A percentile compares a stretch with the other conserved stretches of the same genome.
These are phyloP conservation scores for Andrographis paniculata DNA, from an alignment of 305 asterid genomes.

Conservation along the genomic window DNA sequence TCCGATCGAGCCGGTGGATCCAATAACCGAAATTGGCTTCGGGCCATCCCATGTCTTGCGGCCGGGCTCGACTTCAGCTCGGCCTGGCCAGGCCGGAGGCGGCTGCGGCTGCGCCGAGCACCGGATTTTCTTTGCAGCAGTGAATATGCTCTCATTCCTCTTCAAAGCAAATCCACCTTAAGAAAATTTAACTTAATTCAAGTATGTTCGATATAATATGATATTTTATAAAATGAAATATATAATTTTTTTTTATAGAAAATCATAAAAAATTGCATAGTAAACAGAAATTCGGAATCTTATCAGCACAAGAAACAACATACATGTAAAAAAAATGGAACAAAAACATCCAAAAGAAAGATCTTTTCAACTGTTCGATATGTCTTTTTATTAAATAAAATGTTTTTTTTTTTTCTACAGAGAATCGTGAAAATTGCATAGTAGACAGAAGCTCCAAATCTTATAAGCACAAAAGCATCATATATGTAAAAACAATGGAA, in stretches of 20 bases:
- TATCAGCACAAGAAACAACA: too few species aligned
- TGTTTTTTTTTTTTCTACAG: too few species aligned
- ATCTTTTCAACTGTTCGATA: too few species aligned
- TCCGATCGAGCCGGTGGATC: conserved; percentile 98
- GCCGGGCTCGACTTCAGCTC: conserved; percentile 61
- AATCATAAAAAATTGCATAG: too few species aligned
- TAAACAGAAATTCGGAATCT: too few species aligned
- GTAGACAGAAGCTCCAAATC: too few species aligned
- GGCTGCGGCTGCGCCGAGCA: conserved; percentile 57
- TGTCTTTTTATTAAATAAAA: too few species aligned
- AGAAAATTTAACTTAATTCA: conserved; percentile 3
- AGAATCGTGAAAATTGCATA: too few species aligned
- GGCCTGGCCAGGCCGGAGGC: conserved; percentile 97
- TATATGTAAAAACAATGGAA: too few species aligned
- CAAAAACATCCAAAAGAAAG: too few species aligned
- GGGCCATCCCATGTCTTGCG: conserved; percentile 83
- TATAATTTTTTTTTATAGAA: not conserved
- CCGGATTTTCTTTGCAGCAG: conserved; percentile 38
- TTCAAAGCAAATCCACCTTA: conserved; percentile 58
- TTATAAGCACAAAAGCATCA: too few species aligned
- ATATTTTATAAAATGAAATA: not conserved
- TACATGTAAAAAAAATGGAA: too few species aligned
- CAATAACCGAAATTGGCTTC: conserved; percentile 91
- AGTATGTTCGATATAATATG: conserved; percentile 5
- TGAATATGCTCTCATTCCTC: conserved; percentile 50